Evolutionary conservation across 176 grass and related monocot genomes (phyloP).

Genomic region (Poa annua): DNA sequence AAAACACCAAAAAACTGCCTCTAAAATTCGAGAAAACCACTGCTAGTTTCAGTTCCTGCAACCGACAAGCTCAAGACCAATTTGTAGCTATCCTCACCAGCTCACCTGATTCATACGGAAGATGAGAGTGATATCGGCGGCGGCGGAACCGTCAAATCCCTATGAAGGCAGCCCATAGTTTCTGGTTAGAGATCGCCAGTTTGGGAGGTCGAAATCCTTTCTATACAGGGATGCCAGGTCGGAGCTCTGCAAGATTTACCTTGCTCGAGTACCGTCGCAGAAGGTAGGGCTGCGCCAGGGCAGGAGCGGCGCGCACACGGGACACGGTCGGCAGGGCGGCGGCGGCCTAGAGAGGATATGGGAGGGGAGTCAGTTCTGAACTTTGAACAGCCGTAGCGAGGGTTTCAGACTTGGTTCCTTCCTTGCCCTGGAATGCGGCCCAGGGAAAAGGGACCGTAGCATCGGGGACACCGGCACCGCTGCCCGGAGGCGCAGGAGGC

Average conservation of each 20-base stretch:
- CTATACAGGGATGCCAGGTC: neutral
- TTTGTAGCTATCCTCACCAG: neutral
- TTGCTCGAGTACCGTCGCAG: conserved; percentile 2
- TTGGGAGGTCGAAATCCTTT: neutral
- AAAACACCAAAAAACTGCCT: neutral
- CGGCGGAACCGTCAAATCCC: neutral
- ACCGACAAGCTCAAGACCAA: neutral
- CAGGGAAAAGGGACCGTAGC: neutral
- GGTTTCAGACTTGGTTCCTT: neutral
- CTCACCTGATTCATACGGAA: neutral
- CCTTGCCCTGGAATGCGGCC: neutral
- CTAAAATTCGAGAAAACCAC: neutral
- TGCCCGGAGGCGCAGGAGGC: neutral
- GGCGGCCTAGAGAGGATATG: neutral
- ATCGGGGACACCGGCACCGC: neutral
- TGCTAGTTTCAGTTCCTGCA: neutral
- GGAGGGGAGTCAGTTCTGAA: neutral
- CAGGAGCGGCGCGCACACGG: neutral
- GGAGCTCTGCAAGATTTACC: neutral
- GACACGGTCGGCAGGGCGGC: neutral
- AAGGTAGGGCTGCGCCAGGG: neutral
- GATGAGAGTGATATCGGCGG: neutral
- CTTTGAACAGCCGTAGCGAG: neutral
- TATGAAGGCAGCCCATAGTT: neutral
- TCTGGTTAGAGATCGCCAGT: neutral